Base-by-base conservation (phyloP, 1,284 basidiomycete genomes). In the Hortiboletus rubellus region DNA sequence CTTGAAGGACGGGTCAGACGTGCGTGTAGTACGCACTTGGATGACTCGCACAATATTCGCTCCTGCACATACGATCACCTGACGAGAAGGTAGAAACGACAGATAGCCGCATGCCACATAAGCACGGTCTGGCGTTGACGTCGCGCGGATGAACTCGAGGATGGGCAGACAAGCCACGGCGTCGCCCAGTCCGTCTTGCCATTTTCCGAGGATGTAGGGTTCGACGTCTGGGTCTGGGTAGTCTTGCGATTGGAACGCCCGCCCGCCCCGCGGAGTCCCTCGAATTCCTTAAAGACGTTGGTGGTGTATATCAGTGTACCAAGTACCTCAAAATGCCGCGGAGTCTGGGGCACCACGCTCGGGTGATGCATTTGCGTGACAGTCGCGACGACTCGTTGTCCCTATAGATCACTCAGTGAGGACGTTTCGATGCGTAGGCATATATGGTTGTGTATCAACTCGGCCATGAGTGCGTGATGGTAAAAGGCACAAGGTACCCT, bases 341-440 rank as follows among this genome's bases (percentile, higher is more conserved):
- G 51, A 97, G 77, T 45, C 80, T 79, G 9, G 84, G 79, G 79
- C 52, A 88, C 80, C 2, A 91, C 88, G 3, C 77, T 77, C 0
- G 92, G 91, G 68, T 93, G 84, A 71, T 96, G 86, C 54, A 94
- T 91, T 72, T 97, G 92, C 0, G 95, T 94, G 56, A 98, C 93
- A 7, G 94, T 95, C 2, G 94, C 95, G 2, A 94, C 85, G 46
- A 96, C 90, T 76, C 96, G 90, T 65, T 97, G 94, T 27, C 15
- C 94, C 94, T 82, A 14, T 46, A 11, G 14, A 14, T n/a, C 34
- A 34, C 27, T 27, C 18, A 27, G 44, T 60, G 11, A 46, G 27
- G 15, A 37, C 18, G 15, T 33, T 15, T 37, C 3, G 31, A 54
- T 43, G 36, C 72, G 22, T 22, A 22, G 22, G 22, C 22, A 22